These are phyloP conservation scores for Verticillium albo-atrum DNA, from an alignment of 2,329 filamentous ascomycete species.

Conservation along the genomic window DNA sequence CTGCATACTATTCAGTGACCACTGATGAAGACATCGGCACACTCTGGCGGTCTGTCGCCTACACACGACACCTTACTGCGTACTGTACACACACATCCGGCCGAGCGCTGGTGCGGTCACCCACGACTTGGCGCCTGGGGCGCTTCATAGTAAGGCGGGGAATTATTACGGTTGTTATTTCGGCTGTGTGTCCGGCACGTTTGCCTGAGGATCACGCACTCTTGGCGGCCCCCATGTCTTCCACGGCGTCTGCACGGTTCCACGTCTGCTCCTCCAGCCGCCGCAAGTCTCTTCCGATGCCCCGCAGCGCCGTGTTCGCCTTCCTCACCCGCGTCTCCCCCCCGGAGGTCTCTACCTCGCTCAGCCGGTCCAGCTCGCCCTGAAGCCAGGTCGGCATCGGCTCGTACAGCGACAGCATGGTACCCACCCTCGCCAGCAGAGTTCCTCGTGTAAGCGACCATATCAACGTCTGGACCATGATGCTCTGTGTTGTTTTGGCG, in stretches of 20 bases:
- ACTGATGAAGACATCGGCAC: neutral
- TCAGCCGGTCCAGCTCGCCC: slow-evolving; percentile 37
- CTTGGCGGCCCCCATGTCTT: slow-evolving; percentile 54
- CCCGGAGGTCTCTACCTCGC: slow-evolving; percentile 2
- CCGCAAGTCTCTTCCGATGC: slow-evolving; percentile 55
- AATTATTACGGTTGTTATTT: neutral
- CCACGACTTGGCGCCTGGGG: neutral
- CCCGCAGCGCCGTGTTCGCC: slow-evolving; percentile 37
- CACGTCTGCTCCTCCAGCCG: slow-evolving; percentile 68
- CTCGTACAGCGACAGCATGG: neutral
- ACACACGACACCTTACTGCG: no score
- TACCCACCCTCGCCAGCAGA: slow-evolving; percentile 2
- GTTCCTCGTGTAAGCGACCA: neutral
- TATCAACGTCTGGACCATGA: neutral
- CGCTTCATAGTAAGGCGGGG: neutral
- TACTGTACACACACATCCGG: no score
- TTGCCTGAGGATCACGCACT: neutral
- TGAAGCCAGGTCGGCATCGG: slow-evolving; percentile 2
- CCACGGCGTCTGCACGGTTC: slow-evolving; percentile 66
- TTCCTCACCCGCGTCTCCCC: neutral
- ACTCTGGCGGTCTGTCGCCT: neutral
- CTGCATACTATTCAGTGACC: neutral
- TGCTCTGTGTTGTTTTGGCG: neutral
- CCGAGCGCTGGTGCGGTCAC: no score
- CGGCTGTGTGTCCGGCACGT: neutral